These are phyloP conservation scores for Lentinus brumalis DNA, from an alignment of 768 basidiomycete genomes.

Conservation along the genomic window DNA sequence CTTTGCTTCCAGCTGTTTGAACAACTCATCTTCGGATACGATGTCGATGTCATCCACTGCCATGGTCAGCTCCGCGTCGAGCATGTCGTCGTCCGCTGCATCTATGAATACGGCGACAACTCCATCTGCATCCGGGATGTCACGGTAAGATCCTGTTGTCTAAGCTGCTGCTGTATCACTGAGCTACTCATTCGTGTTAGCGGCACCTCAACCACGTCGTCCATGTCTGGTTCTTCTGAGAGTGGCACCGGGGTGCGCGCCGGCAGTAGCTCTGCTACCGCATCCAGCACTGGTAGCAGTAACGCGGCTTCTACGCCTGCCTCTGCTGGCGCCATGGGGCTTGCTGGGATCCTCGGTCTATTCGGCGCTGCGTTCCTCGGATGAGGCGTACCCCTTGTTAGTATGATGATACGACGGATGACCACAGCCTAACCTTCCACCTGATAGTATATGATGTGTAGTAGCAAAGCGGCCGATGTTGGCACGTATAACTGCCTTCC, in stretches of 20 bases:
- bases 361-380: conserved; percentile 50
- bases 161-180: not conserved
- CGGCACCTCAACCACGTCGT: conserved; percentile 3
- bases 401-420: not conserved
- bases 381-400: not conserved
- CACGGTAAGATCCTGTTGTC: not conserved
- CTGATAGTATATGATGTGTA: not conserved
- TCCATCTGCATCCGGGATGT: not conserved
- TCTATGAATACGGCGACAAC: conserved; percentile 5
- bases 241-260: conserved; percentile 13
- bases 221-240: conserved; percentile 12
- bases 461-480: conserved; percentile 1
- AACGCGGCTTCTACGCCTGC: conserved; percentile 35
- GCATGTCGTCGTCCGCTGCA: conserved; percentile 1
- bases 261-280: conserved; percentile 7
- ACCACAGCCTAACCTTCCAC: conserved; percentile 4
- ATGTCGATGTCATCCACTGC: conserved; percentile 10
- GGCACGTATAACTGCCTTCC: not conserved
- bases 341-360: conserved; percentile 53
- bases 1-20: conserved; percentile 27
- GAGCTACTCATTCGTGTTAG: not conserved
- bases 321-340: conserved; percentile 38
- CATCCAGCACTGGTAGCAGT: conserved; percentile 29
- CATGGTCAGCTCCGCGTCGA: conserved; percentile 1
- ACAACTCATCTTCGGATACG: conserved; percentile 17